These are phyloP conservation scores for Coemansia linderi DNA, from an alignment of 371 early-diverging fungal genomes.

Conservation along the genomic window DNA sequence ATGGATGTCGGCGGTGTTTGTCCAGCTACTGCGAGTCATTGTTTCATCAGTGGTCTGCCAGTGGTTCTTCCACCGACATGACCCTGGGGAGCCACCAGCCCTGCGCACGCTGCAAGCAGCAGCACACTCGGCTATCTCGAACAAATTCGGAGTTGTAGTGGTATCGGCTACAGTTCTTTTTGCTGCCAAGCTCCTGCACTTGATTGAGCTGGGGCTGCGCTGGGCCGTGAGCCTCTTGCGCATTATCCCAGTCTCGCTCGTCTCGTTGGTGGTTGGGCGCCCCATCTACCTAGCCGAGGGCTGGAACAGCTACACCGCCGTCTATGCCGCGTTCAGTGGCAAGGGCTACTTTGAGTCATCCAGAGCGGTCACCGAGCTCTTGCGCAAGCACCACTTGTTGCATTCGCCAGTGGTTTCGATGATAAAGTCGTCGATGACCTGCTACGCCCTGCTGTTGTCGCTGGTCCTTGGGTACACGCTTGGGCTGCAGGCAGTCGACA, in stretches of 20 bases:
- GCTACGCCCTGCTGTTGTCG: conserved; percentile 45
- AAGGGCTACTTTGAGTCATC: conserved; percentile 48
- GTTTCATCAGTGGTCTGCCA: conserved; percentile 50
- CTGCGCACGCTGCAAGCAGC: conserved; percentile 49
- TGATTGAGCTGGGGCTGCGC: conserved; percentile 38
- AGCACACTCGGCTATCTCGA: conserved; percentile 39
- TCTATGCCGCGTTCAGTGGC: conserved; percentile 49
- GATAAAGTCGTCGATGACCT: conserved; percentile 46
- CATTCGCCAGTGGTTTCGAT: conserved; percentile 48
- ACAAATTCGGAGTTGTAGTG: conserved; percentile 50
- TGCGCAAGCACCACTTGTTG: conserved; percentile 40
- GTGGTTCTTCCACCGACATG: conserved; percentile 55
- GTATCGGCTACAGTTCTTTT: conserved; percentile 42
- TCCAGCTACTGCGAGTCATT: conserved; percentile 37
- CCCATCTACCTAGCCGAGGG: conserved; percentile 37
- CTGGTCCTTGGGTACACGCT: conserved; percentile 40
- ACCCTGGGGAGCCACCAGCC: conserved; percentile 42
- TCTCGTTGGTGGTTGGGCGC: conserved; percentile 30
- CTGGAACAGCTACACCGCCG: conserved; percentile 44
- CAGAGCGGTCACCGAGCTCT: conserved; percentile 20
- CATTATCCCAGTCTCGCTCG: conserved; percentile 30
- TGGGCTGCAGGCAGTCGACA: conserved; percentile 28
- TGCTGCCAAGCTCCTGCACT: conserved; percentile 27
- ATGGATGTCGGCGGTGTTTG: conserved; percentile 44
- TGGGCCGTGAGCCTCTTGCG: conserved; percentile 36